Conservation (phyloP, 2,329 filamentous ascomycete species). For the Hypoxylon sp. region DNA sequence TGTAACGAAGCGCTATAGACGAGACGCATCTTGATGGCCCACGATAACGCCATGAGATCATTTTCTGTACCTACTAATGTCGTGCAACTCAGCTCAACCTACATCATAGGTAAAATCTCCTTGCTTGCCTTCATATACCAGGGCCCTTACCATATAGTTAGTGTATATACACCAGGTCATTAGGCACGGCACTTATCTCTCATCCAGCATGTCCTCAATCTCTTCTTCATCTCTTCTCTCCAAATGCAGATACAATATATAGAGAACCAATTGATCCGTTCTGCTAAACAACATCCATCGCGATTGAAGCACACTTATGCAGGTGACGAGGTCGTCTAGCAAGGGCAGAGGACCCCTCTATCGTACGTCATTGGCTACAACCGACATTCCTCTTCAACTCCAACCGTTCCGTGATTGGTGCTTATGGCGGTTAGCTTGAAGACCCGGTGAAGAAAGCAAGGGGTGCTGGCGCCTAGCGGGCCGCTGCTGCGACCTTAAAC, state of each 20-base stretch:
- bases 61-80: not conserved
- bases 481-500: slow-evolving; percentile 38
- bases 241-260: slow-evolving; percentile 6
- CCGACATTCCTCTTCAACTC: slow-evolving; percentile 23
- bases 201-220: not conserved
- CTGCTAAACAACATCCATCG: slow-evolving; percentile 12
- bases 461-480: slow-evolving; percentile 38
- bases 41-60: slow-evolving; percentile 8
- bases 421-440: slow-evolving; percentile 31
- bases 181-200: not conserved
- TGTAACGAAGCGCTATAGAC: slow-evolving; percentile 37
- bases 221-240: slow-evolving; percentile 5
- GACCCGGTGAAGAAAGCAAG: slow-evolving; percentile 29
- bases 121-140: no score
- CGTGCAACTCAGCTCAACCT: slow-evolving; percentile 10
- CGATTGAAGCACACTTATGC: slow-evolving; percentile 40
- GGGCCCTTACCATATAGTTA: no score
- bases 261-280: not conserved
- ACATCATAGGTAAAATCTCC: no score
- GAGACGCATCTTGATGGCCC: slow-evolving; percentile 12
- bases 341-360: slow-evolving; percentile 32
- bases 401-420: slow-evolving; percentile 30
- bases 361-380: slow-evolving; percentile 42
- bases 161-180: not conserved
- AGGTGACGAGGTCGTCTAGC: slow-evolving; percentile 35